A percentile compares a stretch with the other conserved stretches of the same genome.
phyloP scores from a whole-genome alignment of 331 rosid species.

The Acacia pycnantha region DNA sequence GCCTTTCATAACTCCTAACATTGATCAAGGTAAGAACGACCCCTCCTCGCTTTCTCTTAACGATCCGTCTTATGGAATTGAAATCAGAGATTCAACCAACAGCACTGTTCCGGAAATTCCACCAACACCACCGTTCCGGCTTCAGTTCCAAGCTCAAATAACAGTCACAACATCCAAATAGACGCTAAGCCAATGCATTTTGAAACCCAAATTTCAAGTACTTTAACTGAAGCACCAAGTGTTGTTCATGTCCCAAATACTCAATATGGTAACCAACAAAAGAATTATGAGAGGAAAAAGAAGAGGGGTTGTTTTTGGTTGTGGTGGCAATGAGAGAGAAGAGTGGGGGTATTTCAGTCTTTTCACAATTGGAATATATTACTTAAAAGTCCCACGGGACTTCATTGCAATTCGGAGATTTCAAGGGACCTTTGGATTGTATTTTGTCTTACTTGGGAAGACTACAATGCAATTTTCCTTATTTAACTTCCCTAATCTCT shows the following conservation, averaged over 20 bases:
- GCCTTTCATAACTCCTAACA: conserved; percentile 30
- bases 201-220: conserved; percentile 67
- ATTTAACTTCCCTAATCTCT: no score
- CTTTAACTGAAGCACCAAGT: conserved; percentile 63
- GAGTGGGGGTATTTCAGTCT: no score
- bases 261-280: conserved; percentile 2
- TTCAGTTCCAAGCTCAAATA: conserved; percentile 21
- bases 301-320: no score
- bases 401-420: no score
- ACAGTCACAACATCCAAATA: conserved; percentile 22
- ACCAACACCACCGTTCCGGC: conserved; percentile 23
- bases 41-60: conserved; percentile 66
- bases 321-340: no score
- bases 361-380: no score
- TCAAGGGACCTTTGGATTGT: no score
- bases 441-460: no score
- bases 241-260: conserved; percentile 38
- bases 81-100: conserved; percentile 50
- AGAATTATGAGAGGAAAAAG: no score
- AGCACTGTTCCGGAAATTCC: conserved; percentile 37
- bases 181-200: conserved; percentile 40
- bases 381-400: no score
- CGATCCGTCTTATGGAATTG: conserved; percentile 49
- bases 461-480: no score
- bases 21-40: conserved; percentile 77